A percentile compares a stretch with the other conserved stretches of the same genome.
phyloP scores from a whole-genome alignment of 2,329 filamentous ascomycete genomes.

The Epichloe scottii region DNA sequence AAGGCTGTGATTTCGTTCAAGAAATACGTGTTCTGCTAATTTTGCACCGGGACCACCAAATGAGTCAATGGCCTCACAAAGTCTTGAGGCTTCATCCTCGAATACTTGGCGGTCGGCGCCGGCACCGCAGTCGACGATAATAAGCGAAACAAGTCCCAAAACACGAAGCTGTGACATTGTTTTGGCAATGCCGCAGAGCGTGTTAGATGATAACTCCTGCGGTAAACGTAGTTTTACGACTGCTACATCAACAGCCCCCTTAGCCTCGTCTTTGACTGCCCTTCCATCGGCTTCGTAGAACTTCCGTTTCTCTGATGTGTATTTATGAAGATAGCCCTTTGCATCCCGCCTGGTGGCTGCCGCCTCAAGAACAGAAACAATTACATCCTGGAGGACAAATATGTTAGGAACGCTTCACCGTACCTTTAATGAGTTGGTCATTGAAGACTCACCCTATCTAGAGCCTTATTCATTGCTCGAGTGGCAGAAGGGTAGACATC shows the following conservation, averaged over 20 bases:
- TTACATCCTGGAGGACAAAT: slow-evolving; percentile 54
- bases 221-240: slow-evolving; percentile 73
- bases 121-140: slow-evolving; percentile 63
- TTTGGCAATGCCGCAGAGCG: slow-evolving; percentile 62
- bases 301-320: slow-evolving; percentile 33
- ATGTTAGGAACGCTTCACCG: background rate
- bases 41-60: slow-evolving; percentile 57
- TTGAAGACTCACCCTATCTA: slow-evolving; percentile 18
- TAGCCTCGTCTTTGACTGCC: background rate
- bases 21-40: slow-evolving; percentile 41
- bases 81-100: slow-evolving; percentile 54
- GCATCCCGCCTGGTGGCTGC: slow-evolving; percentile 89
- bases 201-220: slow-evolving; percentile 55
- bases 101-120: slow-evolving; percentile 29
- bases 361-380: slow-evolving; percentile 75
- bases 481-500: slow-evolving; percentile 17
- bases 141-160: slow-evolving; percentile 68
- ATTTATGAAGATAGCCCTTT: slow-evolving; percentile 80
- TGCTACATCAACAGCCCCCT: slow-evolving; percentile 47
- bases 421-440: background rate
- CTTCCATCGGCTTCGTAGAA: background rate
- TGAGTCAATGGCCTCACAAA: slow-evolving; percentile 62
- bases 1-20: slow-evolving; percentile 1
- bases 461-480: slow-evolving; percentile 18
- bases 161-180: slow-evolving; percentile 74